These are phyloP conservation scores for Bisporella sp. DNA, from an alignment of 2,329 filamentous ascomycete genomes.

Conservation along the genomic window DNA sequence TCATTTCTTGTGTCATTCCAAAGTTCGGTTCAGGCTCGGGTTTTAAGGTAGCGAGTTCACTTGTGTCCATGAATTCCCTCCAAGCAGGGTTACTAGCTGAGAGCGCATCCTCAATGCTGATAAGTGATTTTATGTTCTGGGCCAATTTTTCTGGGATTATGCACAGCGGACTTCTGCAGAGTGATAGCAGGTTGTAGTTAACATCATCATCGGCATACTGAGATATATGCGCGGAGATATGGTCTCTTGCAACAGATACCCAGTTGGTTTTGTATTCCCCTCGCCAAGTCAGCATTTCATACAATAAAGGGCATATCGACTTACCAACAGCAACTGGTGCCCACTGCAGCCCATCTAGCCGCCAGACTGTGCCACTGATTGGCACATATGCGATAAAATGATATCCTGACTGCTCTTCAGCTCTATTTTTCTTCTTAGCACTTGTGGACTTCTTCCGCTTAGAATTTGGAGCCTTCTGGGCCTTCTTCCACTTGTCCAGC, in stretches of 20 bases:
- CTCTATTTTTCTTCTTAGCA: constrained; percentile 35
- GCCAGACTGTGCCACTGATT: constrained; percentile 69
- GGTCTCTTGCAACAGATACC: constrained; percentile 56
- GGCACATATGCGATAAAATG: constrained; percentile 91
- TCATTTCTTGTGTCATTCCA: constrained; percentile 12
- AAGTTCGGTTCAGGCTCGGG: constrained; percentile 9
- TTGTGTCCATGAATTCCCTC: constrained; percentile 28
- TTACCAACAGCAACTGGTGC: constrained; percentile 60
- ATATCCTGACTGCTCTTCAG: constrained; percentile 56
- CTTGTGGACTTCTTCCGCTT: constrained; percentile 28
- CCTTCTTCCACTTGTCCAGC: constrained; percentile 17
- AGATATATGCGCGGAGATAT: constrained; percentile 61
- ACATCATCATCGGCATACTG: constrained; percentile 58
- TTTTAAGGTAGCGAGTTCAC: constrained; percentile 1
- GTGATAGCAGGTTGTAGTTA: constrained; percentile 70
- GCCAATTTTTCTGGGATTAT: constrained; percentile 31
- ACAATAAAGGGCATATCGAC: constrained; percentile 4
- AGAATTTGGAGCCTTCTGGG: constrained; percentile 24
- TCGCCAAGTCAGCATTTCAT: constrained; percentile 4
- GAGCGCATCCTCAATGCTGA: constrained; percentile 33
- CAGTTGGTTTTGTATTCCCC: constrained; percentile 44
- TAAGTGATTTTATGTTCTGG: constrained; percentile 33
- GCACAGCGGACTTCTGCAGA: constrained; percentile 59
- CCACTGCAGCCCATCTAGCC: constrained; percentile 75
- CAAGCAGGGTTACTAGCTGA: constrained; percentile 34